A percentile compares a stretch with the other conserved stretches of the same genome.
These are phyloP conservation scores for Paradendryphiella salina DNA, from an alignment of 2,329 filamentous ascomycete species.

Conservation along the genomic window DNA sequence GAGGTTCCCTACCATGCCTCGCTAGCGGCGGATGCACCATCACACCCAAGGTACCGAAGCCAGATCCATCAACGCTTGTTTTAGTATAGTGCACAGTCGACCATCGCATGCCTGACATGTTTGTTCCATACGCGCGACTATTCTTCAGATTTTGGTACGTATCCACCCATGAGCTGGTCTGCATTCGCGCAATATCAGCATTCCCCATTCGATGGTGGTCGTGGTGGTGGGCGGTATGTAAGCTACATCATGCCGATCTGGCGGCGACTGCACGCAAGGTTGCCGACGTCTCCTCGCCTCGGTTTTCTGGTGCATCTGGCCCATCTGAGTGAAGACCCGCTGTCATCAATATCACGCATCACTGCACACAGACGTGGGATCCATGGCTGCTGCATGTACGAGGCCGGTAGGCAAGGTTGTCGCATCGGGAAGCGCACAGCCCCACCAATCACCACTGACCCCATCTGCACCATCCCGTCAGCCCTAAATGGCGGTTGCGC, in stretches of 20 bases:
- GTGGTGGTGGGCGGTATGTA: constrained; percentile 3
- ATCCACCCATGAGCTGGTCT: not conserved
- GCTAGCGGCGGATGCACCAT: constrained; percentile 19
- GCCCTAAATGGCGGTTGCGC: constrained; percentile 18
- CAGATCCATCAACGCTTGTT: constrained; percentile 8
- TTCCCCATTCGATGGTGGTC: not conserved
- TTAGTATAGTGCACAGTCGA: not conserved
- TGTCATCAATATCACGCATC: constrained; percentile 3
- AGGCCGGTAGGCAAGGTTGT: constrained; percentile 28
- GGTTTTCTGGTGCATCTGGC: constrained; percentile 2
- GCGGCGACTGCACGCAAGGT: not conserved
- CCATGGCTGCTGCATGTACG: constrained; percentile 17
- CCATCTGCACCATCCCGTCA: constrained; percentile 20
- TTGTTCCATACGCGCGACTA: not conserved
- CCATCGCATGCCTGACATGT: not conserved
- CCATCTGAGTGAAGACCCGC: not conserved
- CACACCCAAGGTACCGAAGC: constrained; percentile 18
- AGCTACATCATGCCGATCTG: constrained; percentile 12
- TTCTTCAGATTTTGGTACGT: not conserved
- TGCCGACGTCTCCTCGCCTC: not conserved
- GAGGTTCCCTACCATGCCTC: constrained; percentile 16
- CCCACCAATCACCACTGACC: constrained; percentile 19
- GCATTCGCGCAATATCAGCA: not conserved
- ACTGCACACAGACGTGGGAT: constrained; percentile 2
- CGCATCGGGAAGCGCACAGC: constrained; percentile 13